Evolutionary conservation across 2,329 filamentous ascomycete genomes (phyloP).

Genomic region (Neonectria magnoliae): DNA sequence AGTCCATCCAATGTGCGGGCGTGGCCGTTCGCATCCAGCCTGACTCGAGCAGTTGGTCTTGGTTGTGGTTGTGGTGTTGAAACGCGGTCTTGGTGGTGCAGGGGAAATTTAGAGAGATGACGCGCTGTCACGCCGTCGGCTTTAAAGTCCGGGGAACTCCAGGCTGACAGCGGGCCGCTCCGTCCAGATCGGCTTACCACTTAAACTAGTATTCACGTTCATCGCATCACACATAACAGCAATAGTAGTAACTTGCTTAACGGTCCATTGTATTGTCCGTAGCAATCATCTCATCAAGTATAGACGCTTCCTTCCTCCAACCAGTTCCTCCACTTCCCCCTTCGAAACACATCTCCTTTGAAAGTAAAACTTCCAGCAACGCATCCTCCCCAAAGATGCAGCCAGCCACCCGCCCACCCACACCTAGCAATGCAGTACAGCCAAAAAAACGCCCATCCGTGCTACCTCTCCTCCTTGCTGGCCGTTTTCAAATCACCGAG

Average conservation of each 20-base stretch:
- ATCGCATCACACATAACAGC: neutral
- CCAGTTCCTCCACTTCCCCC: neutral
- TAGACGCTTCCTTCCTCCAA: neutral
- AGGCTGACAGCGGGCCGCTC: neutral
- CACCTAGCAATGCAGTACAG: slow-evolving; percentile 17
- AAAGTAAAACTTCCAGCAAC: neutral
- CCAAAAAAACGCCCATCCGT: slow-evolving; percentile 20
- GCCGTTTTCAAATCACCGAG: neutral
- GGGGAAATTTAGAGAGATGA: slow-evolving; percentile 9
- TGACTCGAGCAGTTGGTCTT: neutral
- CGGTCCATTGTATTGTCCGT: slow-evolving; percentile 8
- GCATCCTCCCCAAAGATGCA: neutral
- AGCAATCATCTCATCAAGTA: slow-evolving; percentile 1
- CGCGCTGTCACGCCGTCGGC: slow-evolving; percentile 14
- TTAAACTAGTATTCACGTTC: neutral
- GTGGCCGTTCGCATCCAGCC: neutral
- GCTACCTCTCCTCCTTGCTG: neutral
- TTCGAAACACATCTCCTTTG: neutral
- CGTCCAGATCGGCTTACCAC: neutral
- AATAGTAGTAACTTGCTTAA: neutral
- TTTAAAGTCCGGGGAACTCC: slow-evolving; percentile 14
- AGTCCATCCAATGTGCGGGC: neutral
- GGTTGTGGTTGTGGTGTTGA: neutral
- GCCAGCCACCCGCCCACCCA: neutral
- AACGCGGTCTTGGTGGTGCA: neutral